Evolutionary conservation across 2,329 filamentous ascomycete species (phyloP).

Genomic region (Alternaria ethzedia): DNA sequence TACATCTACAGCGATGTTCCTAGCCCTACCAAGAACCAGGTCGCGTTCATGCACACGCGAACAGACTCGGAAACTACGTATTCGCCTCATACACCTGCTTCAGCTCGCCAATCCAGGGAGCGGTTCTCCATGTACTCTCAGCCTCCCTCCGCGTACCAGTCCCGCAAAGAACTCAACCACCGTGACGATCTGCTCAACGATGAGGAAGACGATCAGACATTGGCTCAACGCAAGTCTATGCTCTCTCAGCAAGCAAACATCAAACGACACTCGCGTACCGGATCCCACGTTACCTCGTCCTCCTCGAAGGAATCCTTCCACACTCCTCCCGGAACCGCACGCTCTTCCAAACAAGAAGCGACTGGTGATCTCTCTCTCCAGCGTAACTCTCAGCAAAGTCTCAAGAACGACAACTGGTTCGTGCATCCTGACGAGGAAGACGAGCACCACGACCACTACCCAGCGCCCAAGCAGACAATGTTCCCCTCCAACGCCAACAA

Average conservation of each 20-base stretch:
- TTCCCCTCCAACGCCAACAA: constrained; percentile 34
- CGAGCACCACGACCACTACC: constrained; percentile 20
- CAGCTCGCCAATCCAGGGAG: constrained; percentile 62
- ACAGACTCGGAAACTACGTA: constrained; percentile 65
- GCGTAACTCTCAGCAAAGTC: constrained; percentile 36
- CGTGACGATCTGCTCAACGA: constrained; percentile 38
- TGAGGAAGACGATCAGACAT: constrained; percentile 37
- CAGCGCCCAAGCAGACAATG: constrained; percentile 26
- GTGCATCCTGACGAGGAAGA: constrained; percentile 40
- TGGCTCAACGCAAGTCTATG: constrained; percentile 43
- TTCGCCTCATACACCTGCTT: constrained; percentile 57
- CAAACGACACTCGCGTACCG: constrained; percentile 36
- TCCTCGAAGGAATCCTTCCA: constrained; percentile 42
- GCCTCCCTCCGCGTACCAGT: constrained; percentile 44
- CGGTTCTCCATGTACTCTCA: constrained; percentile 53
- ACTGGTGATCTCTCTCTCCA: constrained; percentile 39
- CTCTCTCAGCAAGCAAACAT: constrained; percentile 44
- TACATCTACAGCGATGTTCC: constrained; percentile 38
- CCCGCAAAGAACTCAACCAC: constrained; percentile 46
- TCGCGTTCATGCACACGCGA: constrained; percentile 84
- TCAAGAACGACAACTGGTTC: constrained; percentile 58
- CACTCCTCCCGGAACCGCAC: constrained; percentile 32
- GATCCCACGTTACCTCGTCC: constrained; percentile 35
- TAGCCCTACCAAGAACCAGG: constrained; percentile 51
- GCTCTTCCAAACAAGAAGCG: constrained; percentile 1